A percentile compares a stretch with the other conserved stretches of the same genome.
phyloP scores from a whole-genome alignment of 2,329 filamentous ascomycete species.

The Epichloe scottii region DNA sequence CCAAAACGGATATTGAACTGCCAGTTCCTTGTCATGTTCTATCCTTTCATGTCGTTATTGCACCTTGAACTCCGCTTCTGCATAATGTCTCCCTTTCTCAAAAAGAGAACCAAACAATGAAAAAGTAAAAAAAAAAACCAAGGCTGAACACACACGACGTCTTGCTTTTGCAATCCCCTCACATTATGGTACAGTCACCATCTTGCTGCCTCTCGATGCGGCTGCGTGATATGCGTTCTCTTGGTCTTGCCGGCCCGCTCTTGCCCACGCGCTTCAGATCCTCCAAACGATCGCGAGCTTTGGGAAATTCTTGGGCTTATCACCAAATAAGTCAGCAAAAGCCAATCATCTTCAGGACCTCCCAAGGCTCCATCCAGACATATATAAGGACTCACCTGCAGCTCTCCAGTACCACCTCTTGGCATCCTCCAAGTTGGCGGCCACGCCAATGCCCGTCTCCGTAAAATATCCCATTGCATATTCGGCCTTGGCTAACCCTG shows the following conservation, averaged over 20 bases:
- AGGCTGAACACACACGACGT: too few relatives aligned
- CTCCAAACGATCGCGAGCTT: constrained; percentile 83
- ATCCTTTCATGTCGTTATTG: neutral
- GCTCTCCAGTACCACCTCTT: constrained; percentile 98
- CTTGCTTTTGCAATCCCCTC: constrained; percentile 13
- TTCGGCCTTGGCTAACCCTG: constrained; percentile 83
- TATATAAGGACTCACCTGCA: constrained; percentile 48
- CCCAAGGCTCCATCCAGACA: neutral
- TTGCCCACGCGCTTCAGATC: constrained; percentile 75
- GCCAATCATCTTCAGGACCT: neutral
- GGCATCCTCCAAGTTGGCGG: constrained; percentile 81
- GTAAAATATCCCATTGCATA: constrained; percentile 97
- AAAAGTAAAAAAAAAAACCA: neutral
- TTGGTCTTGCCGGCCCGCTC: constrained; percentile 51
- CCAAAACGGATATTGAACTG: neutral
- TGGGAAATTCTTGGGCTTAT: constrained; percentile 89
- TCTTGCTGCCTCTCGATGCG: constrained; percentile 77
- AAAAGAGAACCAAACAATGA: neutral
- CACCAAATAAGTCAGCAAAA: neutral
- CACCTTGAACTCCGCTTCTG: neutral
- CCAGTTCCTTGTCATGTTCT: neutral
- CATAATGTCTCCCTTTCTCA: neutral
- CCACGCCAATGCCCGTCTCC: constrained; percentile 83
- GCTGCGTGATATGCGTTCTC: constrained; percentile 69
- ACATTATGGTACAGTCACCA: constrained; percentile 82